phyloP scores from a whole-genome alignment of 2,329 filamentous ascomycete genomes.

The Monilinia aucupariae region DNA sequence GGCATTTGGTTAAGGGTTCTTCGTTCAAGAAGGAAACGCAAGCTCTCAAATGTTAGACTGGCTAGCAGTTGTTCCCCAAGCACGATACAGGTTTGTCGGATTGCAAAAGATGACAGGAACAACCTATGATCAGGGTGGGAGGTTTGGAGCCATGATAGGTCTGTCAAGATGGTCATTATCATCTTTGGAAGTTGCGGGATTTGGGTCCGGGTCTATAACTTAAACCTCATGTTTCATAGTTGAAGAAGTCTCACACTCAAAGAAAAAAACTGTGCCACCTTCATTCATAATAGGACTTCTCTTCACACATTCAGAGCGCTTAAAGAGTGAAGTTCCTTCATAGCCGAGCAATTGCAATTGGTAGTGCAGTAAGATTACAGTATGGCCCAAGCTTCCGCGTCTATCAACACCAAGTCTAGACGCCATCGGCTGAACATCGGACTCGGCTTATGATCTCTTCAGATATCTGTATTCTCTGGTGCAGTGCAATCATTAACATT shows the following conservation, averaged over 20 bases:
- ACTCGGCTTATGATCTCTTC: neutral
- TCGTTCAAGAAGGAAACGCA: neutral
- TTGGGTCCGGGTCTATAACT: too few species aligned
- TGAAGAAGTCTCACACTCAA: too few species aligned
- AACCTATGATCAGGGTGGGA: neutral
- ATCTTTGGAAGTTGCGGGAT: too few species aligned
- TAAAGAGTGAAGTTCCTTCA: neutral
- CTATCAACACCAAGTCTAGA: neutral
- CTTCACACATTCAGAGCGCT: neutral
- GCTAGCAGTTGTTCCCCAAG: neutral
- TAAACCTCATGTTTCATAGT: too few species aligned
- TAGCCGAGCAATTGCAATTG: too few species aligned
- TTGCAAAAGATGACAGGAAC: neutral
- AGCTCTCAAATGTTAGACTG: neutral
- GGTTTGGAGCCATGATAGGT: too few species aligned
- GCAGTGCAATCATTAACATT: neutral
- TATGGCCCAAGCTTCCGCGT: neutral
- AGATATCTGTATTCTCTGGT: neutral
- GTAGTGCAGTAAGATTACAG: too few species aligned
- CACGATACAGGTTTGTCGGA: neutral
- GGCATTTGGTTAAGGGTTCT: neutral
- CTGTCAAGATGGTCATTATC: too few species aligned
- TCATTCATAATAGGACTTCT: too few species aligned
- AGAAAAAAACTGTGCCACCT: too few species aligned
- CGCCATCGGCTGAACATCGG: constrained; percentile 8